These are phyloP conservation scores for Saccharomycopsis amapae DNA, from an alignment of 805 yeast genomes.

Conservation along the genomic window DNA sequence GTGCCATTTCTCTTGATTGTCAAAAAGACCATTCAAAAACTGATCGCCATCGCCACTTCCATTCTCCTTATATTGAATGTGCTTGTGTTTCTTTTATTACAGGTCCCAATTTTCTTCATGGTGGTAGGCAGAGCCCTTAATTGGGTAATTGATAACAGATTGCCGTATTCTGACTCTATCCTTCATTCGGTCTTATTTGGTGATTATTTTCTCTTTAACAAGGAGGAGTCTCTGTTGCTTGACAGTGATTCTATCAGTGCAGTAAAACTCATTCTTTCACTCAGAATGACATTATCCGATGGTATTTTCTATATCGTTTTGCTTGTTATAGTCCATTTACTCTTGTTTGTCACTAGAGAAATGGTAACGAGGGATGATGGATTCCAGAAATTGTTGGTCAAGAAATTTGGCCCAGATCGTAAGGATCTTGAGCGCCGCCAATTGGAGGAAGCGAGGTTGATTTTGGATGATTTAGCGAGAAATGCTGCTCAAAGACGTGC, in stretches of 20 bases:
- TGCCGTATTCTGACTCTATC: conserved; percentile 35
- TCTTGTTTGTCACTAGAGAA: conserved; percentile 55
- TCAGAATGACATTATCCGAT: conserved; percentile 7
- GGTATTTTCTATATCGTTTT: conserved; percentile 33
- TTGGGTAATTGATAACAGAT: conserved; percentile 47
- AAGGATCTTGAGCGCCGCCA: background rate
- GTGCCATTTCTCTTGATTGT: conserved; percentile 51
- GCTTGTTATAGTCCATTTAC: conserved; percentile 36
- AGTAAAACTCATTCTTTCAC: background rate
- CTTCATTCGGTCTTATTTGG: conserved; percentile 36
- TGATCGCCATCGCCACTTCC: conserved; percentile 14
- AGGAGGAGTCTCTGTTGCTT: conserved; percentile 22
- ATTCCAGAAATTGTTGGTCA: conserved; percentile 48
- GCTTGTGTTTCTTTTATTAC: conserved; percentile 37
- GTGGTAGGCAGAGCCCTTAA: conserved; percentile 47
- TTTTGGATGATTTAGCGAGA: background rate
- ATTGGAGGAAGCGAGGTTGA: background rate
- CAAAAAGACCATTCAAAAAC: conserved; percentile 30
- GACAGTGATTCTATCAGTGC: background rate
- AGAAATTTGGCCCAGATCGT: conserved; percentile 43
- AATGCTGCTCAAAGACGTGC: too few relatives aligned
- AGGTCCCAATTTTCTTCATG: conserved; percentile 55
- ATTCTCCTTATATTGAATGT: conserved; percentile 24
- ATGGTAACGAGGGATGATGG: conserved; percentile 70
- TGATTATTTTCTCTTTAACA: conserved; percentile 20